Conservation (phyloP, 2,329 filamentous ascomycete genomes). For the Diaporthe vexans region DNA sequence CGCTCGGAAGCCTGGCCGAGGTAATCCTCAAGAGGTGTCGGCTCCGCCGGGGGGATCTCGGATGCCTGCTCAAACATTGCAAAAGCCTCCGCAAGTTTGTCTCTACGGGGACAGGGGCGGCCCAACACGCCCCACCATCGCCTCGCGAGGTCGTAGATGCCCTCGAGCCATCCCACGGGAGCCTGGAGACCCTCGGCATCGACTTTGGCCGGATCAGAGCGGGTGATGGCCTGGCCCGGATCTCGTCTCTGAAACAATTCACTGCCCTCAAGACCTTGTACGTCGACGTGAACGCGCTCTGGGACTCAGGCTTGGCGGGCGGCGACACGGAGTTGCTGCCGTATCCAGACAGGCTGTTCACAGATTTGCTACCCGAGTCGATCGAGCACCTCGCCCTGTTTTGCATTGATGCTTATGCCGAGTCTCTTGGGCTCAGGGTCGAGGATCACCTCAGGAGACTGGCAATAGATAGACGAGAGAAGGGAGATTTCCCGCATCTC, state of each 20-base stretch:
- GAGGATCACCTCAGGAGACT: background rate
- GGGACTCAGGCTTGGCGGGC: background rate
- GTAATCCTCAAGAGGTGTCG: background rate
- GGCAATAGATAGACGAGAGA: background rate
- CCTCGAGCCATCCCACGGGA: background rate
- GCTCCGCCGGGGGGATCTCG: background rate
- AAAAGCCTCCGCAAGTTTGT: background rate
- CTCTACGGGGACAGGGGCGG: background rate
- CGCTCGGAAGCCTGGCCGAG: background rate
- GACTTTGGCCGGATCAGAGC: background rate
- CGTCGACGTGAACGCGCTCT: background rate
- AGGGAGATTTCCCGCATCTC: background rate
- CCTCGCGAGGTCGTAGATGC: background rate
- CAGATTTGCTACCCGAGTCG: background rate
- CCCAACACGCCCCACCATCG: rapidly evolving
- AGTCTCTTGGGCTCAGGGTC: background rate
- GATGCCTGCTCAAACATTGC: background rate
- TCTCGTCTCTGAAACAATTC: background rate
- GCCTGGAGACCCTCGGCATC: background rate
- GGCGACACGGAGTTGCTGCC: background rate
- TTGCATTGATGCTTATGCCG: background rate
- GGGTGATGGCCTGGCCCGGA: background rate
- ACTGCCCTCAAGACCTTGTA: background rate
- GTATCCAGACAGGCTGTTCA: background rate
- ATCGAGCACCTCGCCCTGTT: background rate